Base-by-base conservation (phyloP, 2,329 filamentous ascomycete genomes). In the Zymoseptoria passerinii region DNA sequence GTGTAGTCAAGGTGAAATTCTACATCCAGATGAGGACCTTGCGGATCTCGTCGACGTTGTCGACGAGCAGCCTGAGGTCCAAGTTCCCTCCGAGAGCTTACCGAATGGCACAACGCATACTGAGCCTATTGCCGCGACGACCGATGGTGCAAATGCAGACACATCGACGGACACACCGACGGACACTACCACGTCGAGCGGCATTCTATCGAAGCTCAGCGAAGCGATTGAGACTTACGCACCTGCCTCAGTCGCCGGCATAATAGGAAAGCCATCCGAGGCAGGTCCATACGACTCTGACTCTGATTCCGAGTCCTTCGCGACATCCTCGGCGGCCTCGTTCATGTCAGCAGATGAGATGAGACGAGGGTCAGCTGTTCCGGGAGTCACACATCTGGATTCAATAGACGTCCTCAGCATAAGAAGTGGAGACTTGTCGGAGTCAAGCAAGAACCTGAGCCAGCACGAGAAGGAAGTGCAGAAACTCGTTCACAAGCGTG, bases 381-480 rank as follows among this genome's bases (percentile, higher is more conserved):
- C 57, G 23, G 68, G 68, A 19, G 68, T 72, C 13, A 53, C 50
- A 53, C 50, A 50, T 13, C 57, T 60, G 58, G 55, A 64, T 60
- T 56, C 68, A 64, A 53, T 63, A 58, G 65, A 65, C 10, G 59
- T 58, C 4, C 57, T 67, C 13, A 63, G 64, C 57, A 50, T 71
- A 50, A 57, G 56, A 35, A 68, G 65, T 44, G 59, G 57, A 7
- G 56, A 63, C 8, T 49, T 62, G 3, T 63, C 63, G 4, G 19
- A 40, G 51, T 28, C 56, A 16, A 56, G 57, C 40, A 66, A 59
- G 44, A 60, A 60, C 19, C 53, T 66, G 59, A 61, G 57, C 19
- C 59, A 64, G 6, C 71, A 83, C 60, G 84, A 88, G 28, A 86
- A 84, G 66, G 84, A 89, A 64, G 78, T 90, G 3, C 75, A 77